phyloP scores from a whole-genome alignment of 2,329 filamentous ascomycete genomes.

The Amphichorda felina region DNA sequence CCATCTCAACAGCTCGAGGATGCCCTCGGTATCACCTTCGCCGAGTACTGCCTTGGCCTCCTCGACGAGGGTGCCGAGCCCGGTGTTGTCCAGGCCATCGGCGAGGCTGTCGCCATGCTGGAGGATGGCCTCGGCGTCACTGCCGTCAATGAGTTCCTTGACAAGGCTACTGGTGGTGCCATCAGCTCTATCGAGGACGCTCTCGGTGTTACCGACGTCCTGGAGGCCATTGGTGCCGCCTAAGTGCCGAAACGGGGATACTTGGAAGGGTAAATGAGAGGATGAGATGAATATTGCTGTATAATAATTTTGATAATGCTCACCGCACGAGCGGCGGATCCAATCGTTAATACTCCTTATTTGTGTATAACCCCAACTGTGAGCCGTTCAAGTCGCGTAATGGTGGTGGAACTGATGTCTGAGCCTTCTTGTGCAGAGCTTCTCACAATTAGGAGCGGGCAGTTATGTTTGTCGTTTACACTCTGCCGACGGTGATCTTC shows the following conservation, averaged over 20 bases:
- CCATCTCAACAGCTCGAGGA: slow-evolving; percentile 6
- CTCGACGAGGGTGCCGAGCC: slow-evolving; percentile 6
- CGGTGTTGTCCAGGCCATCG: slow-evolving; percentile 9
- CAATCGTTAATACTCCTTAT: neutral
- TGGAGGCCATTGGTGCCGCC: slow-evolving; percentile 6
- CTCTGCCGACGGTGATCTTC: slow-evolving; percentile 20
- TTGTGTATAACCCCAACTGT: neutral
- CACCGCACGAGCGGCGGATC: too few species aligned
- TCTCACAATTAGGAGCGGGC: too few species aligned
- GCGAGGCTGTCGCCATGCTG: slow-evolving; percentile 10
- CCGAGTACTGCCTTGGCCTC: slow-evolving; percentile 9
- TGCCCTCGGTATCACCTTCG: slow-evolving; percentile 9
- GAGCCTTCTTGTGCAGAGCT: too few species aligned
- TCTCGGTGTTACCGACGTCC: slow-evolving; percentile 8
- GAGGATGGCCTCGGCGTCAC: slow-evolving; percentile 9
- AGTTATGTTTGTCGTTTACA: neutral
- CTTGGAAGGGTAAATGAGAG: neutral
- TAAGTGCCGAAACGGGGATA: neutral
- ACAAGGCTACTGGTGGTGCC: slow-evolving; percentile 8
- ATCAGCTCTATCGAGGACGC: slow-evolving; percentile 8
- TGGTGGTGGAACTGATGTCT: too few species aligned
- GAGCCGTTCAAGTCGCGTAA: too few species aligned
- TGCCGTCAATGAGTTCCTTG: slow-evolving; percentile 10
- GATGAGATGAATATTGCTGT: neutral
- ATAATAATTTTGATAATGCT: too few species aligned